phyloP scores from a whole-genome alignment of 805 yeast genomes.

The Spathaspora gorwiae region DNA sequence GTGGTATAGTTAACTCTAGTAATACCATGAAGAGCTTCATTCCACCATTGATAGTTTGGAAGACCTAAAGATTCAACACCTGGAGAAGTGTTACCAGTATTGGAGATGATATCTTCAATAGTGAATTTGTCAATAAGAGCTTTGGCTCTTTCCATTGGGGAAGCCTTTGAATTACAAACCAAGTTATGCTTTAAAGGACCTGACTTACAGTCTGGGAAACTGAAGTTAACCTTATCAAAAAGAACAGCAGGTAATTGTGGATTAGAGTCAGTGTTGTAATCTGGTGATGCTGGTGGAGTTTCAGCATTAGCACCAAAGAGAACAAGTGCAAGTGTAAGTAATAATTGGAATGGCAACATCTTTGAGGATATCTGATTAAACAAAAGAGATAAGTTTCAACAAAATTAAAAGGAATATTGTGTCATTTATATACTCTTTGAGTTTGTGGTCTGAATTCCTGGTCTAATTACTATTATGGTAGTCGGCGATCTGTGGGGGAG shows the following conservation, averaged over 20 bases:
- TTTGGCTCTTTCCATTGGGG: constrained; percentile 1
- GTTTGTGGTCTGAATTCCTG: not conserved
- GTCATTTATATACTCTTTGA: not conserved
- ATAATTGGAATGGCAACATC: constrained; percentile 3
- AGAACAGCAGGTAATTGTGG: constrained; percentile 5
- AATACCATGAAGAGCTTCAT: constrained; percentile 6
- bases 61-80: constrained; percentile 4
- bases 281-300: constrained; percentile 4
- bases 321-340: constrained; percentile 1
- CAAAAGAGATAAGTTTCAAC: not conserved
- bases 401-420: not conserved
- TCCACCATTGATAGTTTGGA: constrained; percentile 7
- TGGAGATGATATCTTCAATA: constrained; percentile 1
- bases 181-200: constrained; percentile 5
- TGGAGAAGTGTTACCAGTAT: constrained; percentile 5
- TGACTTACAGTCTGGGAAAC: constrained; percentile 5
- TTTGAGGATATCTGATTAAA: not conserved
- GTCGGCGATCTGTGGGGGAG: too few species aligned
- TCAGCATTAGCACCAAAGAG: not conserved
- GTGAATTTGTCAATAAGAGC: constrained; percentile 3
- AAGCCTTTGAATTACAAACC: constrained; percentile 2
- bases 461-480: too few species aligned
- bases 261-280: constrained; percentile 4
- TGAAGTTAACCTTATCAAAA: constrained; percentile 1
- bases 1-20: constrained; percentile 1